Base-by-base conservation (phyloP, 2,329 filamentous ascomycete species). In the Ophiostoma triangulosporum region DNA sequence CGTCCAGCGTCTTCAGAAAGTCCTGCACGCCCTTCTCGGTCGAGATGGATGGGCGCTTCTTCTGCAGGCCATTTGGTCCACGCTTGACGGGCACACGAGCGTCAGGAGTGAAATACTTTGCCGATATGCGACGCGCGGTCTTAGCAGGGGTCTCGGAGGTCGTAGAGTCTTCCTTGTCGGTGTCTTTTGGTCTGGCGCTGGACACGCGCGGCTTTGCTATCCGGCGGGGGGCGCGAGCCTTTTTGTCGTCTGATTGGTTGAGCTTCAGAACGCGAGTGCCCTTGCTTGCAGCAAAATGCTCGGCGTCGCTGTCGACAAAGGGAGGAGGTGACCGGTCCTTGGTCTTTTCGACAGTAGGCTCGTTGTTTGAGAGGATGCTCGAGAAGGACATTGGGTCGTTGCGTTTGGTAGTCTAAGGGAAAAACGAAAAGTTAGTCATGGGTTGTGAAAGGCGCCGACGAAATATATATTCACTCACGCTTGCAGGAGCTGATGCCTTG, bases 341-440 rank as follows among this genome's bases (percentile, higher is more conserved):
- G 7, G 76, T 73, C 57, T 74, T 74, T 2, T 74, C 71, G 36
- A 79, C 74, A 52, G 85, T n/a, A 2, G 58, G 81, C 54, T 88
- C 83, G 53, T 86, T 77, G 60, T 80, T 89, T 4, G 88, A 91
- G 43, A 97, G 82, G 56, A 97, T 94, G 65, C 90, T 96, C 60
- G 88, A 93, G 64, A 97, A 93, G 5, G 90, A 93, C 90, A 96
- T 96, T 52, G 90, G 86, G 65, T 95, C 86, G 55, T 84, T 76
- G 65, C 89, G 82, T 60, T 80, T 81, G 1, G 85, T 79, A 50
- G 84, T 85, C 78, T 89, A 33, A 0, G 14, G 31, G 8, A 6
- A 14, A 4, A 26, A 11, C 8, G 11, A 17, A 46, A 36, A 17
- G 17, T 29, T 29, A 46, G 24, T n/a, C 8, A 29, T 29, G n/a